Base-by-base conservation (phyloP, 1,139 yeast genomes). In the Petasospora rhodanensis region DNA sequence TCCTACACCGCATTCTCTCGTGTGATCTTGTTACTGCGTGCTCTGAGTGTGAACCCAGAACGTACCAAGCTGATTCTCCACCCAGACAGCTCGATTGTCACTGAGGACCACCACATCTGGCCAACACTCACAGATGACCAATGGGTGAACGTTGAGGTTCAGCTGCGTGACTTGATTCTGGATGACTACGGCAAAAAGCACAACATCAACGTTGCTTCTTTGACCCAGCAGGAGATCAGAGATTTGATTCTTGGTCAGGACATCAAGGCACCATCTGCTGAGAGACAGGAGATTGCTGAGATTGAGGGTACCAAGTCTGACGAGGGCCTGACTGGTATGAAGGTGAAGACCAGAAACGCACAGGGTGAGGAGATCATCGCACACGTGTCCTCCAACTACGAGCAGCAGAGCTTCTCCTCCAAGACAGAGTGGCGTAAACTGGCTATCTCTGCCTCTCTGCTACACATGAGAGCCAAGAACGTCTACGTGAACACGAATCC, bases 361-460 rank as follows among this genome's bases (percentile, higher is more conserved):
- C 96, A 89, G 51, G 99, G 99, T 23, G 98, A 91, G 54, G 94
- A 89, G 50, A 89, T 93, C 51, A 80, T 83, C 24, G 93, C 95
- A 0, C 95, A 91, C 14, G 87, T 97, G 0, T 87, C 98, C 0
- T 78, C 93, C 14, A 78, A 78, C 46, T 89, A 84, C 54, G 98
- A 87, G 52, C 94, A 86, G 48, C 81, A 77, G 62, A 63, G 80
- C 4, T 91, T 91, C 54, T 70, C 79, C 26, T 85, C 96, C 3
- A 80, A 79, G 55, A 79, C 87, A 24, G 96, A 89, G 54, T 91
- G 99, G 99, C 72, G 97, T 47, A 72, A 72, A 38, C 65, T 95
- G 26, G 96, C 96, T 0, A 74, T 93, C 37, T 79, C 94, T 2
- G 73, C 94, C 0, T 72, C 84, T 32, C 71, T 76, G 46, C 63